A percentile compares a stretch with the other conserved stretches of the same genome.
Evolutionary conservation across 495 filamentous ascomycete genomes (phyloP).

Genomic region (Penicillium tannophilum): DNA sequence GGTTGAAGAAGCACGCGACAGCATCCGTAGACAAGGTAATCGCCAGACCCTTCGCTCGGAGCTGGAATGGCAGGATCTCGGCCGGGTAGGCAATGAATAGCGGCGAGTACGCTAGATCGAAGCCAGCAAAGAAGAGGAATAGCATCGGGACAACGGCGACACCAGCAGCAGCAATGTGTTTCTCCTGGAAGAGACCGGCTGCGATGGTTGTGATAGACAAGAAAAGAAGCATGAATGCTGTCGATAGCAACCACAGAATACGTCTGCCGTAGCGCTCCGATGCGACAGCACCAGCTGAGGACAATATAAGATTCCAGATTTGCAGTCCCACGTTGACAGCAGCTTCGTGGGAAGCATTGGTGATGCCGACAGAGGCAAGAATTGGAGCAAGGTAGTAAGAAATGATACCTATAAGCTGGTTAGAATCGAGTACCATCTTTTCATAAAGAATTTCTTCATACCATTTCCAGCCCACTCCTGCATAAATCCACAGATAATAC

Average conservation of each 20-base stretch:
- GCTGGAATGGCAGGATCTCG: constrained; percentile 67
- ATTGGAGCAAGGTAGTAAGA: constrained; percentile 60
- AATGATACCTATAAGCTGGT: constrained; percentile 45
- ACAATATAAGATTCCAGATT: constrained; percentile 29
- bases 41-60: constrained; percentile 73
- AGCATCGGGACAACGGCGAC: constrained; percentile 60
- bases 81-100: constrained; percentile 64
- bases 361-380: constrained; percentile 58
- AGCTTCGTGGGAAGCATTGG: constrained; percentile 47
- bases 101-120: constrained; percentile 61
- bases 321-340: constrained; percentile 28
- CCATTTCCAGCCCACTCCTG: constrained; percentile 72
- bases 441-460: constrained; percentile 10
- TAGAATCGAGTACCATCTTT: neutral
- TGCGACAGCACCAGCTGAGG: constrained; percentile 51
- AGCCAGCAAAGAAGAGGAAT: constrained; percentile 59
- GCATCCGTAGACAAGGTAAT: constrained; percentile 61
- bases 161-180: constrained; percentile 47
- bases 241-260: constrained; percentile 57
- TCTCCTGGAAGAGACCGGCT: constrained; percentile 53
- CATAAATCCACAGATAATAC: constrained; percentile 56
- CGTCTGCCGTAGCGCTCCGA: constrained; percentile 62
- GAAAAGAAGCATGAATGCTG: constrained; percentile 56
- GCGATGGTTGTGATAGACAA: constrained; percentile 57
- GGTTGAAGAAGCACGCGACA: constrained; percentile 57